A percentile compares a stretch with the other conserved stretches of the same genome.
Conservation (phyloP, 768 basidiomycete genomes). For the Boletus reticuloceps region DNA sequence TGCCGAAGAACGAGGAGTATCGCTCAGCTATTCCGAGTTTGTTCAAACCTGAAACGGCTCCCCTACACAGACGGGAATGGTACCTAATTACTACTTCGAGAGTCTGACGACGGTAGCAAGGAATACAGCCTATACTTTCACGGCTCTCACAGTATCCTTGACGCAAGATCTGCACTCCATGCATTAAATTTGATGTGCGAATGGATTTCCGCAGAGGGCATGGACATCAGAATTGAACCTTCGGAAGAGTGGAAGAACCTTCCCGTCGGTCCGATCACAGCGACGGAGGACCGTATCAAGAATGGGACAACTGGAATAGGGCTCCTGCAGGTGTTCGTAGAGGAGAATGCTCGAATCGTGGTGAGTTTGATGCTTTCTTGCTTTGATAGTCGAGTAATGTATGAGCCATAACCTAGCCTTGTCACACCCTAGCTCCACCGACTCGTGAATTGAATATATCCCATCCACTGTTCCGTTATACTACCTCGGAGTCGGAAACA, state of each 20-base stretch:
- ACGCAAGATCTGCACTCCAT: constrained; percentile 20
- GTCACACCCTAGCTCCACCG: constrained; percentile 7
- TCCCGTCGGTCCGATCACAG: constrained; percentile 22
- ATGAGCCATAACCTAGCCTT: background rate
- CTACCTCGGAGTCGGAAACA: background rate
- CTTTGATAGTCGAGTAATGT: background rate
- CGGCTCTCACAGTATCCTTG: constrained; percentile 20
- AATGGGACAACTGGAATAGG: constrained; percentile 14
- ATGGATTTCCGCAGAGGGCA: too few species aligned
- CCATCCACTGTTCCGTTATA: constrained; percentile 2
- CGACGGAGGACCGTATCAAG: constrained; percentile 20
- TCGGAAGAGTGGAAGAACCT: constrained; percentile 16
- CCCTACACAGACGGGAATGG: constrained; percentile 14
- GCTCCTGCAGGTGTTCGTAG: background rate
- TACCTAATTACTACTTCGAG: constrained; percentile 9
- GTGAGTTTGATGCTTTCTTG: constrained; percentile 5
- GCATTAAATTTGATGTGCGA: constrained; percentile 16
- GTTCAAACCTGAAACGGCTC: constrained; percentile 15
- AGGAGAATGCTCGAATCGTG: background rate
- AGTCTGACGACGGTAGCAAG: background rate
- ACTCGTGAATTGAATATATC: constrained; percentile 4
- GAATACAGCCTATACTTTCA: constrained; percentile 26
- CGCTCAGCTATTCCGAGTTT: constrained; percentile 16
- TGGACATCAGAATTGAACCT: too few species aligned
- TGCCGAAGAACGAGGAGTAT: constrained; percentile 12